Evolutionary conservation across 208 protist genomes (phyloP).

Genomic region (Crithidia mellificae): DNA sequence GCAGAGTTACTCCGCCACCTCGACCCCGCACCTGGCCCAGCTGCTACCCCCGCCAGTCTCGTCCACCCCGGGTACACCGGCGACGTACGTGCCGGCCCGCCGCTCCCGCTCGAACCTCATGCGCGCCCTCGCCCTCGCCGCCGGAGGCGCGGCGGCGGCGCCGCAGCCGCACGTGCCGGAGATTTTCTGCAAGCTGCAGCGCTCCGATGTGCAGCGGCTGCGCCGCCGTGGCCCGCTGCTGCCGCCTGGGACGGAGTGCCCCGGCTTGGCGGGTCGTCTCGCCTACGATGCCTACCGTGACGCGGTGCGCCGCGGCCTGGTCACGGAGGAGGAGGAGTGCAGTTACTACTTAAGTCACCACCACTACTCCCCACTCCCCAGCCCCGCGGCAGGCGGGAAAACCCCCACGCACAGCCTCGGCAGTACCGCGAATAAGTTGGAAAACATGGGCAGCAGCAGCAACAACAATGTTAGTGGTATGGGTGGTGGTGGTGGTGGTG

Average conservation of each 20-base stretch:
- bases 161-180: neutral
- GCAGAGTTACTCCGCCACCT: conserved; percentile 17
- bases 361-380: neutral
- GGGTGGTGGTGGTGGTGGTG: neutral
- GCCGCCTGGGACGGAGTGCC: conserved; percentile 22
- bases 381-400: neutral
- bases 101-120: conserved; percentile 5
- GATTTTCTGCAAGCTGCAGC: conserved; percentile 32
- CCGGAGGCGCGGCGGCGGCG: neutral
- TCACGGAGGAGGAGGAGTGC: conserved; percentile 29
- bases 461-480: too few species aligned
- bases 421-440: neutral
- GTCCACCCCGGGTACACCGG: neutral
- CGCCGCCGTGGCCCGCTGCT: conserved; percentile 6
- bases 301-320: conserved; percentile 14
- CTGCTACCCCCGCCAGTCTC: neutral
- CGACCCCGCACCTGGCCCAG: conserved; percentile 10
- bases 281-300: conserved; percentile 33
- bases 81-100: neutral
- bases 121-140: neutral
- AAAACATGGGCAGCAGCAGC: too few species aligned
- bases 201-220: conserved; percentile 20
- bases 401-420: too few species aligned
- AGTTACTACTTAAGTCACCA: conserved; percentile 30
- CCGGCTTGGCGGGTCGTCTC: conserved; percentile 19